Conservation (phyloP, 1,284 basidiomycete genomes). For the Exsudoporus floridanus region DNA sequence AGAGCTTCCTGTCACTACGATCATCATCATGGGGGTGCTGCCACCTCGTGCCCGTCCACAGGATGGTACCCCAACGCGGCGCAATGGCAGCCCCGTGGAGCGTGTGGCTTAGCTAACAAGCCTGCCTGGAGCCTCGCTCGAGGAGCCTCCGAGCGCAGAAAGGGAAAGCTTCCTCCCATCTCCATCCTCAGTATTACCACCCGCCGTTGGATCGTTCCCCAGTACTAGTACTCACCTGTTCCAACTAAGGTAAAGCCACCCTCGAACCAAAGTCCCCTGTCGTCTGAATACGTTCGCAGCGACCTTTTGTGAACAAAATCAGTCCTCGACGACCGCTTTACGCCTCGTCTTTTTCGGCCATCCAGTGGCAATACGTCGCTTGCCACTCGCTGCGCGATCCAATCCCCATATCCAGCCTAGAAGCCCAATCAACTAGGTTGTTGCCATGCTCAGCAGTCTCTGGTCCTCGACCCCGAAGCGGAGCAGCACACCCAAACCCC, state of each 20-base stretch:
- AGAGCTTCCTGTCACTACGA: background rate
- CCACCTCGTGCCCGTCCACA: constrained; percentile 6
- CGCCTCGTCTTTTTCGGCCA: background rate
- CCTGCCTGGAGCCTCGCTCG: constrained; percentile 18
- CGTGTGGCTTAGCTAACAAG: constrained; percentile 21
- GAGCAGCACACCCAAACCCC: constrained; percentile 11
- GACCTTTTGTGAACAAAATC: background rate
- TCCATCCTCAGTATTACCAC: no score
- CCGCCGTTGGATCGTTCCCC: background rate
- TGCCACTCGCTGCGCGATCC: background rate
- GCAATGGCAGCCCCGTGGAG: constrained; percentile 1
- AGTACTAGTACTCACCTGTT: background rate
- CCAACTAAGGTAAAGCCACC: background rate
- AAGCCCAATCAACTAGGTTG: background rate
- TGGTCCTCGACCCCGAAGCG: constrained; percentile 24
- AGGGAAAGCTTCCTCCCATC: background rate
- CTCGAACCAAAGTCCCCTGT: no score
- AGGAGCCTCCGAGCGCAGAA: background rate
- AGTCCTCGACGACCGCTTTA: background rate
- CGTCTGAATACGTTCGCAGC: constrained; percentile 3
- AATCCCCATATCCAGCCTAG: background rate
- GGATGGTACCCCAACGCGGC: background rate
- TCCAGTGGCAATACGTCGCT: background rate
- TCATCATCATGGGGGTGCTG: background rate
- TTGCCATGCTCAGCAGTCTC: constrained; percentile 1